A percentile compares a stretch with the other conserved stretches of the same genome.
Conservation (phyloP, 805 yeast species). For the Myxozyma sirexii region DNA sequence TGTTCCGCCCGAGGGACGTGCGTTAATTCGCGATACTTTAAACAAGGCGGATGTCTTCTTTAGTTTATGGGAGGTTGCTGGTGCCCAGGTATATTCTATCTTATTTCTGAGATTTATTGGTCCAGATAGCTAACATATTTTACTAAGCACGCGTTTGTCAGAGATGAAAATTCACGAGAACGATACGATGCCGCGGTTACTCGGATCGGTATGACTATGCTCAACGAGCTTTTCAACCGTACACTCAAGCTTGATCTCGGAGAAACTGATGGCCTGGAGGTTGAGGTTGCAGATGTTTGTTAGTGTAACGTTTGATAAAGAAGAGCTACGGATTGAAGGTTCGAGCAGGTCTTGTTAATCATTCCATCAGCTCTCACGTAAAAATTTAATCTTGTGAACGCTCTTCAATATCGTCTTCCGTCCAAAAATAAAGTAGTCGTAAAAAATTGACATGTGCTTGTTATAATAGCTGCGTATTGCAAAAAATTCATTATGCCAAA, state of each 20-base stretch:
- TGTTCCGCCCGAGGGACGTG: constrained; percentile 78
- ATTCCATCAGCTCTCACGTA: too few species aligned
- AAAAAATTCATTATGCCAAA: constrained; percentile 1
- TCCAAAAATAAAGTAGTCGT: too few species aligned
- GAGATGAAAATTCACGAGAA: constrained; percentile 80
- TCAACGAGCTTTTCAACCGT: constrained; percentile 71
- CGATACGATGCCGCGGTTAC: constrained; percentile 80
- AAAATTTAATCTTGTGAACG: neutral
- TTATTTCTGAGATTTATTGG: neutral
- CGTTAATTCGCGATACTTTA: constrained; percentile 62
- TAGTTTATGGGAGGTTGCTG: constrained; percentile 73
- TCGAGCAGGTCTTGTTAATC: neutral
- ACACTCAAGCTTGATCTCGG: constrained; percentile 68
- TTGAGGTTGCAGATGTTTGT: constrained; percentile 65
- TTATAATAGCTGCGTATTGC: too few species aligned
- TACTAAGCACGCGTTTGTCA: constrained; percentile 73
- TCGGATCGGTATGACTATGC: constrained; percentile 63
- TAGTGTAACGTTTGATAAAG: too few species aligned
- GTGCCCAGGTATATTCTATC: constrained; percentile 49
- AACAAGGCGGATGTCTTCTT: constrained; percentile 62
- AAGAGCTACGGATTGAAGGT: too few species aligned
- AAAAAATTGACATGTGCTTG: too few species aligned
- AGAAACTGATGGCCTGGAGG: constrained; percentile 55
- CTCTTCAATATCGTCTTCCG: too few species aligned
- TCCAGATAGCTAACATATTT: constrained; percentile 3